phyloP scores from a whole-genome alignment of 1,139 yeast species.

The Kodamaea suecica region DNA sequence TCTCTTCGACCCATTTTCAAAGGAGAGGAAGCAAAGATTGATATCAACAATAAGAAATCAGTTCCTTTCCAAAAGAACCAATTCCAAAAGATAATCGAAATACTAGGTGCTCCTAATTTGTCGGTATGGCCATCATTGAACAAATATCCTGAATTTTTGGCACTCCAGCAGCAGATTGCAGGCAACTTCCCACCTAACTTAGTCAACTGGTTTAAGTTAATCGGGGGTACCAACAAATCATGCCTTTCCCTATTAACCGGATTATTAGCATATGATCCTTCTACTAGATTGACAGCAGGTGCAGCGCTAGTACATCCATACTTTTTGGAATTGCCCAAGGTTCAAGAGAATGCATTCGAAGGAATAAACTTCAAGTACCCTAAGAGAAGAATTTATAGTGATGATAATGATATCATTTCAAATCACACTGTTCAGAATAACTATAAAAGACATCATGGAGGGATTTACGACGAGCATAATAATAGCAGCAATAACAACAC shows the following conservation, averaged over 20 bases:
- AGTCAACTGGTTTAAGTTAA: slow-evolving; percentile 78
- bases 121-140: slow-evolving; percentile 74
- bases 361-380: slow-evolving; percentile 65
- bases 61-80: slow-evolving; percentile 95
- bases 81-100: slow-evolving; percentile 82
- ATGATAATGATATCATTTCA: slow-evolving; percentile 64
- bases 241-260: slow-evolving; percentile 65
- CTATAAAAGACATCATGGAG: slow-evolving; percentile 24
- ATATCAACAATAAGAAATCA: slow-evolving; percentile 69
- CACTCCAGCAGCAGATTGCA: slow-evolving; percentile 48
- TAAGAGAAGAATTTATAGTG: slow-evolving; percentile 70
- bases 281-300: slow-evolving; percentile 64
- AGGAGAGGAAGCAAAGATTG: slow-evolving; percentile 97
- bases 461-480: slow-evolving; percentile 11
- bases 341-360: slow-evolving; percentile 67
- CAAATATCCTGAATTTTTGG: slow-evolving; percentile 80
- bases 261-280: slow-evolving; percentile 80
- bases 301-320: slow-evolving; percentile 74
- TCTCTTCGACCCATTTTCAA: slow-evolving; percentile 91
- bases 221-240: slow-evolving; percentile 67
- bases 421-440: slow-evolving; percentile 16
- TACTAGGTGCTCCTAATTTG: slow-evolving; percentile 80
- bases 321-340: slow-evolving; percentile 67
- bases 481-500: slow-evolving; percentile 5
- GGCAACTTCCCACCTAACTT: slow-evolving; percentile 66